These are phyloP conservation scores for Blastobotrys americana DNA, from an alignment of 805 yeast genomes.

Conservation along the genomic window DNA sequence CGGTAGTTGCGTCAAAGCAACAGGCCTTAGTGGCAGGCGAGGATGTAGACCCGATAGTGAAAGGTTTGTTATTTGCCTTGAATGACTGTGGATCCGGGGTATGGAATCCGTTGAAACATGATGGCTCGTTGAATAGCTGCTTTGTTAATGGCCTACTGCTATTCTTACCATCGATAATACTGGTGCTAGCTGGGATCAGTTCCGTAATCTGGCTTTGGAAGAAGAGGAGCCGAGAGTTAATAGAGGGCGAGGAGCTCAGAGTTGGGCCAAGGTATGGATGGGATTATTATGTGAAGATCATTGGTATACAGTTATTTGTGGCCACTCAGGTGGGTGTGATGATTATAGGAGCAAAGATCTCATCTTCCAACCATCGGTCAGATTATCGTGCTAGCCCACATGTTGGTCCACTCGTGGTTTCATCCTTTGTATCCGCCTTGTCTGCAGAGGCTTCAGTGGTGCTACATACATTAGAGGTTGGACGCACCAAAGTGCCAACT, in stretches of 20 bases:
- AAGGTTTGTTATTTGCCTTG: too few species aligned
- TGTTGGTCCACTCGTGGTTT: too few species aligned
- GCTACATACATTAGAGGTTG: constrained; percentile 15
- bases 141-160: constrained; percentile 16
- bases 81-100: too few species aligned
- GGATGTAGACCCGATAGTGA: too few species aligned
- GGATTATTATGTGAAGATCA: constrained; percentile 1
- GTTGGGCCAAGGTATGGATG: background rate
- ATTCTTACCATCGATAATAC: constrained; percentile 10
- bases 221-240: background rate
- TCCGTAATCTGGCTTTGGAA: constrained; percentile 1
- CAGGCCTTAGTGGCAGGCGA: too few species aligned
- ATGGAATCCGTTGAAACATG: constrained; percentile 1
- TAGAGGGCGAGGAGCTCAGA: background rate
- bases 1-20: too few species aligned
- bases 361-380: constrained; percentile 4
- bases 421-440: constrained; percentile 9
- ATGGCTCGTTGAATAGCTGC: constrained; percentile 19
- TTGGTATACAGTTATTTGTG: constrained; percentile 4
- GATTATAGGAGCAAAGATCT: constrained; percentile 2
- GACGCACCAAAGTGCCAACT: constrained; percentile 13
- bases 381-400: too few species aligned
- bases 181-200: constrained; percentile 9
- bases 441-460: constrained; percentile 5
- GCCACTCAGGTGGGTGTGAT: constrained; percentile 4